Conservation (phyloP, 2,329 filamentous ascomycete species). For the Scytalidium sp. region DNA sequence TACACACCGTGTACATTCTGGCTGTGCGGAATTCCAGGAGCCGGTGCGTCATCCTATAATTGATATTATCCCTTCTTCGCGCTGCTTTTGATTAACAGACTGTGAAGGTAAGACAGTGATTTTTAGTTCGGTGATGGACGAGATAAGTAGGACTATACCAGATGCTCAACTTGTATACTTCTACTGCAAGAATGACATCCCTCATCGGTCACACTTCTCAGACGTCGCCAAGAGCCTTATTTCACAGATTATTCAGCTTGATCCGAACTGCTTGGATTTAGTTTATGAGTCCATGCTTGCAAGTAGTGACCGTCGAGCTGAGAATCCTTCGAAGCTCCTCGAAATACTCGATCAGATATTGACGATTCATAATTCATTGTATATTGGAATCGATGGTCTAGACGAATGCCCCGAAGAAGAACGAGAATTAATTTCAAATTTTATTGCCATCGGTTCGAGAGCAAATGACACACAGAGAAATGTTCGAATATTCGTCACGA, state of each 20-base stretch:
- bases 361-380: neutral
- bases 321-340: neutral
- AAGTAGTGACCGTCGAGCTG: conserved; percentile 1
- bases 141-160: neutral
- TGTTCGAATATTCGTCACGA: neutral
- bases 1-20: neutral
- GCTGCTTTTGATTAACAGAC: neutral
- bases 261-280: conserved; percentile 3
- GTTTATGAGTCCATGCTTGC: conserved; percentile 1
- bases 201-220: too few species aligned
- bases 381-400: conserved; percentile 1
- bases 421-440: neutral
- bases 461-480: neutral
- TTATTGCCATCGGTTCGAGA: neutral
- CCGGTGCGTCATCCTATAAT: neutral
- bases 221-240: neutral
- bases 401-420: conserved; percentile 1
- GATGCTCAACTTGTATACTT: conserved; percentile 3
- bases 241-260: neutral
- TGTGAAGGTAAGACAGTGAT: conserved; percentile 1
- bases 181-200: conserved; percentile 6
- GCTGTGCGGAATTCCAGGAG: conserved; percentile 5
- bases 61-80: too few species aligned
- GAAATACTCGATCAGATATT: neutral
- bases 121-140: conserved; percentile 2